Percentiles rank a stretch among this genome's conserved stretches.
Evolutionary conservation across 1,284 basidiomycete genomes (phyloP).

Genomic region (Volvariella volvacea): DNA sequence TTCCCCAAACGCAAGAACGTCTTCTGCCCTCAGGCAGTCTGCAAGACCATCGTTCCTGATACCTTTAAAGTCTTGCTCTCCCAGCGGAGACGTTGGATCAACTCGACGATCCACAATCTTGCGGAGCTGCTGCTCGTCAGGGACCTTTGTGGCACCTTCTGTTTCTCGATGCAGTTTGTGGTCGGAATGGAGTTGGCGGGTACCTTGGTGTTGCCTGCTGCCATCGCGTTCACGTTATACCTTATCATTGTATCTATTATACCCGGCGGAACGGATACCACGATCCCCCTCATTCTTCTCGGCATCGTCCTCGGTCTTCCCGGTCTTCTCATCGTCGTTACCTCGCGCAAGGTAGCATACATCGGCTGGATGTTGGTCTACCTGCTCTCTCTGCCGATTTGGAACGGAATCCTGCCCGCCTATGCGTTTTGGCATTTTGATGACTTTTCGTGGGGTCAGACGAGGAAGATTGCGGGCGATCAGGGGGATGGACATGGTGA

Average conservation of each 20-base stretch:
- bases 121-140: conserved; percentile 91
- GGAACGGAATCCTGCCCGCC: conserved; percentile 92
- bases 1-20: conserved; percentile 99
- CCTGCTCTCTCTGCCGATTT: conserved; percentile 86
- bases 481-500: conserved; percentile 70
- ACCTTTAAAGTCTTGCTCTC: conserved; percentile 92
- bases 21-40: conserved; percentile 97
- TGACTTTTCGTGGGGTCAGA: conserved; percentile 99
- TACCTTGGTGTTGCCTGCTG: conserved; percentile 94
- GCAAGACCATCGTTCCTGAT: conserved; percentile 97
- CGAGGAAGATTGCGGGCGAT: conserved; percentile 79
- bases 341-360: conserved; percentile 90
- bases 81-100: conserved; percentile 98
- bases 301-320: conserved; percentile 94
- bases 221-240: conserved; percentile 94
- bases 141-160: conserved; percentile 93
- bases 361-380: conserved; percentile 98
- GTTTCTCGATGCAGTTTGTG: conserved; percentile 97
- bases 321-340: conserved; percentile 90
- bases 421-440: conserved; percentile 99
- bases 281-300: conserved; percentile 92
- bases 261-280: conserved; percentile 73
- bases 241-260: conserved; percentile 85
- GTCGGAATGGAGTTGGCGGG: conserved; percentile 97
- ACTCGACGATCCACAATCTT: conserved; percentile 97